Evolutionary conservation across 2,329 filamentous ascomycete species (phyloP), one percentile per base, ranked within the genome.

Genomic region (Aspergillaceae sp.): DNA sequence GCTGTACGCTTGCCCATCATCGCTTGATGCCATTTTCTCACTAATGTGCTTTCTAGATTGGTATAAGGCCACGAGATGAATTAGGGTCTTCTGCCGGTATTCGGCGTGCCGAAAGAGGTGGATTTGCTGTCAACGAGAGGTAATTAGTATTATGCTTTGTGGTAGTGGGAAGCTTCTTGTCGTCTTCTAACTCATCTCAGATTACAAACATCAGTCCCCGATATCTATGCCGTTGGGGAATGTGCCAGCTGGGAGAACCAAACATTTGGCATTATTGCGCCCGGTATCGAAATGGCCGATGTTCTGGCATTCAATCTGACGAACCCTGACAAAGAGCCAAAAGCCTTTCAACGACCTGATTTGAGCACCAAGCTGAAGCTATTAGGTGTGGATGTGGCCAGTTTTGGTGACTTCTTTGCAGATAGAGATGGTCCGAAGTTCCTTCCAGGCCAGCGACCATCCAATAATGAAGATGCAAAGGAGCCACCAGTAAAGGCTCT

Each of bases 321-420:
- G 62, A 86, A 87, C 30, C 83, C 84, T 60, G 76, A 80, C 2
- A 85, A 91, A 61, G 67, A 79, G 5, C 79, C 79, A 2, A 75
- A 85, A 30, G 73, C 72, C 29, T 94, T 94, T 73, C 87, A 87
- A 64, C 73, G 83, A 4, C 90, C 89, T 0, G 88, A 95, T 63
- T 73, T 95, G 36, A 94, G 89, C 72, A 95, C 89, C 0, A 95
- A 94, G 63, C 72, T 95, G 29, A 95, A 95, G 72, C 73, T 95
- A 0, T 75, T 95, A 0, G 89, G 89, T 0, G 87, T 95, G 6
- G 87, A 95, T 54, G 90, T 95, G 4, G 90, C 90, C 11, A 92
- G 86, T 59, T 95, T 95, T 61, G 89, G 90, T 0, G 90, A 95
- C 62, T 95, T 90, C 72, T 95, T 95, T 54, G 89, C 89, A 0